Evolutionary conservation across 495 filamentous ascomycete species (phyloP).

Genomic region (Stereocaulon alpinum): DNA sequence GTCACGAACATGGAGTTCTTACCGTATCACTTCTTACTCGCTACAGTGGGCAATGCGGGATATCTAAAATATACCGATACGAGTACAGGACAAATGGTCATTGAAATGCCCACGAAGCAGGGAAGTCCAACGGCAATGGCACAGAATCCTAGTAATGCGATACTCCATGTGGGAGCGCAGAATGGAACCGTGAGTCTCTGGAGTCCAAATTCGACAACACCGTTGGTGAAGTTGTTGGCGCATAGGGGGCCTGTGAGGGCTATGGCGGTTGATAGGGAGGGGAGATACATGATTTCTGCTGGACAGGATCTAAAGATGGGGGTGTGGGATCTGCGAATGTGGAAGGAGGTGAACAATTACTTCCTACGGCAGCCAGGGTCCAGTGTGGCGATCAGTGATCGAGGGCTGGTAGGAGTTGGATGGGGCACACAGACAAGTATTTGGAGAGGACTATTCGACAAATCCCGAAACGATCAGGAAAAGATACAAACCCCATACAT

Average conservation of each 20-base stretch:
- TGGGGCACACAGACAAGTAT: constrained; percentile 85
- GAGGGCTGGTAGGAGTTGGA: constrained; percentile 73
- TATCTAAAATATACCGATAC: constrained; percentile 91
- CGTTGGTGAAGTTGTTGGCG: constrained; percentile 87
- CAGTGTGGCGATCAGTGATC: constrained; percentile 78
- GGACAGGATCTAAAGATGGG: constrained; percentile 88
- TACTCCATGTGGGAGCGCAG: constrained; percentile 83
- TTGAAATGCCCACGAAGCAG: constrained; percentile 69
- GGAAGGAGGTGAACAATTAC: constrained; percentile 83
- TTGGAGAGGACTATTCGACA: constrained; percentile 77
- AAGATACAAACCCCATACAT: constrained; percentile 87
- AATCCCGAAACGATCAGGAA: constrained; percentile 56
- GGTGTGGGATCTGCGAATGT: constrained; percentile 94
- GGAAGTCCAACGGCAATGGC: constrained; percentile 75
- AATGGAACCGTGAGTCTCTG: constrained; percentile 90
- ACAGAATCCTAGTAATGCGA: constrained; percentile 85
- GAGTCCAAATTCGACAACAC: constrained; percentile 84
- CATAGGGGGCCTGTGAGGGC: constrained; percentile 87
- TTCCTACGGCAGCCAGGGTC: constrained; percentile 79
- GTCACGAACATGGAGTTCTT: constrained; percentile 93
- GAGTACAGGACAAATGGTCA: constrained; percentile 76
- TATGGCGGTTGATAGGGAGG: constrained; percentile 76
- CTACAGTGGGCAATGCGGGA: constrained; percentile 75
- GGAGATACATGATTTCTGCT: constrained; percentile 89
- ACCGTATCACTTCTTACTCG: constrained; percentile 90